Evolutionary conservation across 1,284 basidiomycete genomes (phyloP).

Genomic region (Ustilago trichophora): DNA sequence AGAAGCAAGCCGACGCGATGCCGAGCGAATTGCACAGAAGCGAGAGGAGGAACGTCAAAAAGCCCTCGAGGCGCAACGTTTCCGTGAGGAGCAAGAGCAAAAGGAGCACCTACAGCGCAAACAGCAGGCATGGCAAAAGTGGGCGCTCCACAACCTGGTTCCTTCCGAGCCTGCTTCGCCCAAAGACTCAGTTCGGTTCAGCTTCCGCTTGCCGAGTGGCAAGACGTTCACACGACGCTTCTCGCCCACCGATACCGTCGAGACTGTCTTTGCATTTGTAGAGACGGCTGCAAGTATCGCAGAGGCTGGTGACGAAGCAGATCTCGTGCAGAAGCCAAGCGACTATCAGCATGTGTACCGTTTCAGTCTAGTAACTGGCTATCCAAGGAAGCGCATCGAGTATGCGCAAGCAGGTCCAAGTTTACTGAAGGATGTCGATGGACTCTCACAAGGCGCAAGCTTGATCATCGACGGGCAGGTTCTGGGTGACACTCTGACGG

Average conservation of each 20-base stretch:
- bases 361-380: slow-evolving; percentile 58
- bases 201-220: slow-evolving; percentile 57
- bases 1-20: slow-evolving; percentile 49
- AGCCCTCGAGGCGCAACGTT: slow-evolving; percentile 18
- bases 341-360: slow-evolving; percentile 44
- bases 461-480: slow-evolving; percentile 53
- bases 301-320: background rate
- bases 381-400: slow-evolving; percentile 50
- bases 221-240: slow-evolving; percentile 49
- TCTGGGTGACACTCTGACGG: slow-evolving; percentile 8
- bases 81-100: slow-evolving; percentile 18
- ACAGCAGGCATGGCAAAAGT: slow-evolving; percentile 46
- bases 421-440: slow-evolving; percentile 39
- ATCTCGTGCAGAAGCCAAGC: slow-evolving; percentile 6
- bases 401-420: background rate
- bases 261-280: slow-evolving; percentile 53
- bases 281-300: slow-evolving; percentile 27
- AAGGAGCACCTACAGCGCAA: slow-evolving; percentile 22
- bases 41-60: slow-evolving; percentile 47
- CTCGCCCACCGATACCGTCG: slow-evolving; percentile 28
- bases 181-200: slow-evolving; percentile 23
- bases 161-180: slow-evolving; percentile 39
- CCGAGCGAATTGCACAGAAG: slow-evolving; percentile 36
- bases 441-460: slow-evolving; percentile 47
- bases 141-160: slow-evolving; percentile 49